A percentile compares a stretch with the other conserved stretches of the same genome.
Evolutionary conservation across 257 asterid genomes (phyloP).

Genomic region (Solanum pimpinellifolium): DNA sequence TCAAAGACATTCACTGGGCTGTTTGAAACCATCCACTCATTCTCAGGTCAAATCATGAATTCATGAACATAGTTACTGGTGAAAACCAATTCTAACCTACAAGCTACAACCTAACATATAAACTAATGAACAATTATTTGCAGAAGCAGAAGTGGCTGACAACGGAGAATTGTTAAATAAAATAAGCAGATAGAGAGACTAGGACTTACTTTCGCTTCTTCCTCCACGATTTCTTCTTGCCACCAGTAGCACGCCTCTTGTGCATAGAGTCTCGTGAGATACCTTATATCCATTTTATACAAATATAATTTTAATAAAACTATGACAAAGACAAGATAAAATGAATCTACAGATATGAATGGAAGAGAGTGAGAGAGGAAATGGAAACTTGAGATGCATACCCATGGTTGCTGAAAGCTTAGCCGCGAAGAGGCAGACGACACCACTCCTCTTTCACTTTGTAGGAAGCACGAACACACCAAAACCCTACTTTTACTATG

Average conservation of each 20-base stretch:
- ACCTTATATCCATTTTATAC: conserved; percentile 15
- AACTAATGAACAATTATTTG: neutral
- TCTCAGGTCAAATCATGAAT: neutral
- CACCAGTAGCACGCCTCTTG: conserved; percentile 87
- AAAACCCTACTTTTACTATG: conserved; percentile 2
- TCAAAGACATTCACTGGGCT: neutral
- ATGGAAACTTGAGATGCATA: neutral
- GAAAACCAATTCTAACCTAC: neutral
- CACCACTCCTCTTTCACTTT: neutral
- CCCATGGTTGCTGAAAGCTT: conserved; percentile 8
- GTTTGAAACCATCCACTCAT: neutral
- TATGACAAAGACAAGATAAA: neutral
- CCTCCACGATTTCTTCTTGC: conserved; percentile 87
- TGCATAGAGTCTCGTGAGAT: conserved; percentile 88
- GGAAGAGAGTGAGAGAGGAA: neutral
- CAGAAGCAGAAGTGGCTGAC: neutral
- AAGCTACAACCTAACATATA: neutral
- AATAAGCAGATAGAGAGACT: neutral
- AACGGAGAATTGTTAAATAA: neutral
- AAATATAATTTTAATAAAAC: neutral
- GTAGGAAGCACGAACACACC: neutral
- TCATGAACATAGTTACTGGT: neutral
- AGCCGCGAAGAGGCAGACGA: neutral
- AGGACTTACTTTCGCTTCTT: conserved; percentile 65
- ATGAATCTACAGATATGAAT: neutral